A percentile compares a stretch with the other conserved stretches of the same genome.
These are phyloP conservation scores for Leucogyrophana mollusca DNA, from an alignment of 768 basidiomycete genomes.

Conservation along the genomic window DNA sequence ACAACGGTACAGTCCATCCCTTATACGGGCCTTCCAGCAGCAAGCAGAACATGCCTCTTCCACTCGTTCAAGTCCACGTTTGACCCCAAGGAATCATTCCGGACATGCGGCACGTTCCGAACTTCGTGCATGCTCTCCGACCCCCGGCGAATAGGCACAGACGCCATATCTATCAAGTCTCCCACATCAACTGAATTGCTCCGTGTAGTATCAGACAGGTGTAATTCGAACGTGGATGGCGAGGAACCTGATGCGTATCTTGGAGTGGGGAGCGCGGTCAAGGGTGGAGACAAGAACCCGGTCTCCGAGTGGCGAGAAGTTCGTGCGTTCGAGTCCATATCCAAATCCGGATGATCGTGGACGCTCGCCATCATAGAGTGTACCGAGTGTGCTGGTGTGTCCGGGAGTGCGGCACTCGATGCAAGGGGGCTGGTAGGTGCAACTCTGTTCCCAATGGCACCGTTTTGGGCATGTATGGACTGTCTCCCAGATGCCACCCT, in stretches of 20 bases:
- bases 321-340: neutral
- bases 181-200: neutral
- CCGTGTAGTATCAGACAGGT: constrained; percentile 7
- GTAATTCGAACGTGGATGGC: constrained; percentile 6
- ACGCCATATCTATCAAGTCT: constrained; percentile 3
- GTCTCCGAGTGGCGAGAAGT: neutral
- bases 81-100: constrained; percentile 8
- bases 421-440: neutral
- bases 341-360: constrained; percentile 2
- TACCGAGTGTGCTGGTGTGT: neutral
- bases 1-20: neutral
- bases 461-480: neutral
- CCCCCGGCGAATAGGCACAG: neutral
- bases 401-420: neutral
- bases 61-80: constrained; percentile 13
- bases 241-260: neutral
- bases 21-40: constrained; percentile 9
- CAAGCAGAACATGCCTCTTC: constrained; percentile 12
- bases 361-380: constrained; percentile 6
- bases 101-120: neutral
- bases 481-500: neutral
- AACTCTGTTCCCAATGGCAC: neutral
- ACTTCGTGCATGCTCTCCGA: neutral
- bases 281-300: constrained; percentile 4
- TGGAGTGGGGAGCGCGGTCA: constrained; percentile 7